A percentile compares a stretch with the other conserved stretches of the same genome.
Conservation (phyloP, 31 red algal species). For the Pterothamnion heteromorphum region DNA sequence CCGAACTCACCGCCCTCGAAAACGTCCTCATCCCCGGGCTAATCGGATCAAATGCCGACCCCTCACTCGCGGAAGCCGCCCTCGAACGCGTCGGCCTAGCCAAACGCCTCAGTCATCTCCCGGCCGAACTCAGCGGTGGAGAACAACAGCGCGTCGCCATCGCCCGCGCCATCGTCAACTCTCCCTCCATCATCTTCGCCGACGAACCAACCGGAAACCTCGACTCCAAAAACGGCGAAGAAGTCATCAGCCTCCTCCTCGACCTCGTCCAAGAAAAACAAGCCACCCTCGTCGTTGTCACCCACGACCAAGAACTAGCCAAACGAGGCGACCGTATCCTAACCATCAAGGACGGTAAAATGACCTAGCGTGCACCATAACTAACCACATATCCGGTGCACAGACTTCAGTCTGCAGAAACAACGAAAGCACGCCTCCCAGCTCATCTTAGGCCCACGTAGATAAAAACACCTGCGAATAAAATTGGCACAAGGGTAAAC, state of each 20-base stretch:
- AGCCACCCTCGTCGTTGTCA: background rate
- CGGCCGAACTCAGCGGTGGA: constrained; percentile 41
- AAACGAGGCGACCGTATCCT: background rate
- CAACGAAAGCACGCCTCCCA: too few species aligned
- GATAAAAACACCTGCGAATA: too few species aligned
- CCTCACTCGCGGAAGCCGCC: background rate
- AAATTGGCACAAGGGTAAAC: too few species aligned
- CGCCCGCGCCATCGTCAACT: constrained; percentile 18
- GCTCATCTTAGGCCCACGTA: too few species aligned
- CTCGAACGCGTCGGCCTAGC: background rate
- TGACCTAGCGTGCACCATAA: too few species aligned
- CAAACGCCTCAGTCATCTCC: background rate
- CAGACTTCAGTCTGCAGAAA: too few species aligned
- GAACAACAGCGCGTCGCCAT: constrained; percentile 47
- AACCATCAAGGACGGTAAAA: background rate
- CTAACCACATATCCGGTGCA: too few species aligned
- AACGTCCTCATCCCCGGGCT: background rate
- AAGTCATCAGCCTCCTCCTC: constrained; percentile 30
- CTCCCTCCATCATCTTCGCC: constrained; percentile 17
- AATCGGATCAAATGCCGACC: background rate
- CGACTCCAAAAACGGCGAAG: constrained; percentile 14
- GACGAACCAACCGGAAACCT: constrained; percentile 37
- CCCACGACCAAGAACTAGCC: background rate
- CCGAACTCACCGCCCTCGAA: background rate
- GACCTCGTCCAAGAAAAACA: background rate